A percentile compares a stretch with the other conserved stretches of the same genome.
These are phyloP conservation scores for Setaria viridis DNA, from an alignment of 202 grass and related monocot genomes.

Conservation along the genomic window DNA sequence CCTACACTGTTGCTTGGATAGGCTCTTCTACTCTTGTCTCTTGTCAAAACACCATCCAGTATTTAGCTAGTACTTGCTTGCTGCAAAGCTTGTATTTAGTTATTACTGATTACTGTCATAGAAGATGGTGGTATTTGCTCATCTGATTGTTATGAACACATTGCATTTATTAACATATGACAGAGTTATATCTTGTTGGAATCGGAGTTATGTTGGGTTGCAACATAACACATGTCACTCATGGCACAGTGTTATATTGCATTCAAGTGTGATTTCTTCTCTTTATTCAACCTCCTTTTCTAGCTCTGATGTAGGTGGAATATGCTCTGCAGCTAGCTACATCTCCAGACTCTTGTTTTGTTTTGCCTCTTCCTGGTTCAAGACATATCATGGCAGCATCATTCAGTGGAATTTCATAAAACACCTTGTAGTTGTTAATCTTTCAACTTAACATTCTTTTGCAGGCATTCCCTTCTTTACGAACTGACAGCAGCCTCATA, in stretches of 20 bases:
- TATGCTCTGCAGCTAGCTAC: slow-evolving; percentile 12
- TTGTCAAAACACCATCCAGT: slow-evolving; percentile 6
- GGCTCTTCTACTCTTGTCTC: neutral
- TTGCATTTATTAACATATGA: neutral
- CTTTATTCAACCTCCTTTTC: neutral
- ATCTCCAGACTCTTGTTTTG: neutral
- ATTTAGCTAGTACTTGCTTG: slow-evolving; percentile 8
- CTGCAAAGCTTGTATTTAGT: neutral
- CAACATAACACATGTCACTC: slow-evolving; percentile 7
- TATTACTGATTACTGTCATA: neutral
- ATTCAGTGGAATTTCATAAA: slow-evolving; percentile 5
- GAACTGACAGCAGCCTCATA: slow-evolving; percentile 88
- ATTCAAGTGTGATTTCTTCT: slow-evolving; percentile 23
- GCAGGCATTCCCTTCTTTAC: slow-evolving; percentile 82
- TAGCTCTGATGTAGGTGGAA: neutral
- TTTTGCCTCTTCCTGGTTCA: neutral
- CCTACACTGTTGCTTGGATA: slow-evolving; percentile 20
- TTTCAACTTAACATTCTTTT: slow-evolving; percentile 28
- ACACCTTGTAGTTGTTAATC: neutral
- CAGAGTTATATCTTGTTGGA: neutral
- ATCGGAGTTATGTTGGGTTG: neutral
- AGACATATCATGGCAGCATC: neutral
- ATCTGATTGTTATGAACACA: neutral
- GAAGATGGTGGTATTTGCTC: slow-evolving; percentile 13
- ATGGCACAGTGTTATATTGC: neutral